phyloP scores from a whole-genome alignment of 1,284 basidiomycete species.

The Lentinula novae-zelandiae region DNA sequence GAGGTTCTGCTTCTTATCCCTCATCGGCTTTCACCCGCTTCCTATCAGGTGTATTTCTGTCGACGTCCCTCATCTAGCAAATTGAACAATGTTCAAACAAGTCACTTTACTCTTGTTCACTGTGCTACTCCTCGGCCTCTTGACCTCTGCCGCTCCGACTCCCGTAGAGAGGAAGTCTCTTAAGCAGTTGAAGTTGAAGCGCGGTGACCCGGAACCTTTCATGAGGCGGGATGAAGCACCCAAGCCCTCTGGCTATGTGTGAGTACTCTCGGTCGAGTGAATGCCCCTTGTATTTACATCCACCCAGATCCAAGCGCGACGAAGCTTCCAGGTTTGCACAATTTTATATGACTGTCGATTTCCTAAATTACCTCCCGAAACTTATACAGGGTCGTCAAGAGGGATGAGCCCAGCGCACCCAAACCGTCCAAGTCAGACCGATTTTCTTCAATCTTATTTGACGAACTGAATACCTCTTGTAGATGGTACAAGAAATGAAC shows the following conservation, averaged over 20 bases:
- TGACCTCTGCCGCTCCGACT: conserved; percentile 20
- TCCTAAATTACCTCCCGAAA: background rate
- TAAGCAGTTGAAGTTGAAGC: conserved; percentile 33
- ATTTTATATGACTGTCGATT: background rate
- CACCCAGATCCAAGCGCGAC: background rate
- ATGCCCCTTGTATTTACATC: too few relatives aligned
- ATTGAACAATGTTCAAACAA: conserved; percentile 16
- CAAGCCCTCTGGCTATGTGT: conserved; percentile 16
- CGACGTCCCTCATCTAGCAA: background rate
- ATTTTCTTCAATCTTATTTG: background rate
- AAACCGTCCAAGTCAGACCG: conserved; percentile 17
- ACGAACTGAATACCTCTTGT: background rate
- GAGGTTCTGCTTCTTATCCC: background rate
- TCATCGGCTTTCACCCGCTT: conserved; percentile 1
- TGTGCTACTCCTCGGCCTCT: conserved; percentile 21
- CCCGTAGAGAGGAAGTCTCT: conserved; percentile 22
- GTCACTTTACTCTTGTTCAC: conserved; percentile 20
- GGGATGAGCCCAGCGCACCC: conserved; percentile 15
- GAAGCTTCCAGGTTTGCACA: background rate
- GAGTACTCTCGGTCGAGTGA: background rate
- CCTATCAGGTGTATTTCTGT: background rate
- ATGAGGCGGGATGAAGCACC: conserved; percentile 15
- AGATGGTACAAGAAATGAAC: background rate
- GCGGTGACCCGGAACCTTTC: conserved; percentile 22
- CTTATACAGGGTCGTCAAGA: conserved; percentile 9